Percentiles rank a stretch among this genome's conserved stretches.
phyloP scores from a whole-genome alignment of 1,284 basidiomycete species.

The Schizopora paradoxa region DNA sequence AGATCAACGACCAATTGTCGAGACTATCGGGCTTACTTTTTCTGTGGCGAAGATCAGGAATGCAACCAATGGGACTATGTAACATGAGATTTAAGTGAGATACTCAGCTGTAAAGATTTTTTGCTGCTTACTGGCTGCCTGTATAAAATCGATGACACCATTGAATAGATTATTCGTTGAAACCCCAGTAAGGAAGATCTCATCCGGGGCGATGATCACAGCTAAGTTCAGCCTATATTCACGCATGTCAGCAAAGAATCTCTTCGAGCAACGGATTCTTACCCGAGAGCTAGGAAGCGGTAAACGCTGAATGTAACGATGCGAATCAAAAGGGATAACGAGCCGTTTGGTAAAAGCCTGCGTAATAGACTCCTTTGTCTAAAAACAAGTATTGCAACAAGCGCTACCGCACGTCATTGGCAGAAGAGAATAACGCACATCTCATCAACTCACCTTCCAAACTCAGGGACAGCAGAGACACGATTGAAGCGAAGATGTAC shows the following conservation, averaged over 20 bases:
- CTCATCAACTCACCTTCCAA: constrained; percentile 12
- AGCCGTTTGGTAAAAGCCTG: not conserved
- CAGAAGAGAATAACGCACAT: not conserved
- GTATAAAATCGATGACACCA: constrained; percentile 16
- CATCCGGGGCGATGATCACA: constrained; percentile 13
- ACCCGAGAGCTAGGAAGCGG: constrained; percentile 13
- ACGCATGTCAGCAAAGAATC: too few relatives aligned
- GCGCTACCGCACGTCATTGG: constrained; percentile 1
- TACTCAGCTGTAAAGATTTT: not conserved
- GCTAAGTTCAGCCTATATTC: constrained; percentile 14
- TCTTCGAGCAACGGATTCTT: too few relatives aligned
- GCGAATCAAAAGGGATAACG: constrained; percentile 13
- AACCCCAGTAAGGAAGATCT: constrained; percentile 15
- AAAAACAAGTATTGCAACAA: constrained; percentile 7
- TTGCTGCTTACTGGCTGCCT: constrained; percentile 11
- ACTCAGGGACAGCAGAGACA: constrained; percentile 11
- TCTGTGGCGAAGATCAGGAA: constrained; percentile 15
- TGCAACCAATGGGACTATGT: constrained; percentile 15
- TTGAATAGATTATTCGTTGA: constrained; percentile 14
- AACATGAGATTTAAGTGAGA: too few relatives aligned
- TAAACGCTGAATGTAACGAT: constrained; percentile 15
- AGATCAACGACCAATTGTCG: too few relatives aligned
- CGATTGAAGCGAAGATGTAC: constrained; percentile 3
- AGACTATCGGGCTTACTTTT: too few relatives aligned
- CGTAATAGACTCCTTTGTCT: not conserved